Conservation (phyloP, 306 rosid species). For the Cicer bijugum region DNA sequence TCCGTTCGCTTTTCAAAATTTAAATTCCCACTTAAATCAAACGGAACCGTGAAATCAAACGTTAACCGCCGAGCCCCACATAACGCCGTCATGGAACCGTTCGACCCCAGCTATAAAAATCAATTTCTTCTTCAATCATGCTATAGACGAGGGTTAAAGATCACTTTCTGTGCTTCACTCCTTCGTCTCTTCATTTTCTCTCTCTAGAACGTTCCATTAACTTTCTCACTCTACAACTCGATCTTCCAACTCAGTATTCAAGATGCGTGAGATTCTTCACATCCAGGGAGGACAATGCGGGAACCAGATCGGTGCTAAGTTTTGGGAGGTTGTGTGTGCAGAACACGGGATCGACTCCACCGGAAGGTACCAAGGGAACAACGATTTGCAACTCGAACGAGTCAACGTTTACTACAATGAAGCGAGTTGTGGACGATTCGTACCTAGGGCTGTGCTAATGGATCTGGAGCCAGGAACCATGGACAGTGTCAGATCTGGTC, state of each 20-base stretch:
- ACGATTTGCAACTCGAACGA: constrained; percentile 59
- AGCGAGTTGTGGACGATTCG: constrained; percentile 66
- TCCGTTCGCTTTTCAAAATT: constrained; percentile 52
- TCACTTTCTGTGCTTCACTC: neutral
- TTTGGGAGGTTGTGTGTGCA: constrained; percentile 59
- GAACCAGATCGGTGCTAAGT: constrained; percentile 58
- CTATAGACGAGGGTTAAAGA: constrained; percentile 4
- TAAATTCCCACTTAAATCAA: constrained; percentile 54
- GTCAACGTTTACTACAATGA: constrained; percentile 68
- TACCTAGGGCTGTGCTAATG: constrained; percentile 56
- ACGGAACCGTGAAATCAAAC: constrained; percentile 47
- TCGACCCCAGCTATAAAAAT: constrained; percentile 47
- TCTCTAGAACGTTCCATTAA: neutral
- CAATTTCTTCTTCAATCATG: neutral
- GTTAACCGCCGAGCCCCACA: constrained; percentile 17
- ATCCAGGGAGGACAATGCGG: constrained; percentile 65
- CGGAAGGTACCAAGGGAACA: constrained; percentile 55
- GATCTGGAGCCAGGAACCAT: constrained; percentile 71
- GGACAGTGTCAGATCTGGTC: constrained; percentile 68
- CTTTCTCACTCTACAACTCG: constrained; percentile 29
- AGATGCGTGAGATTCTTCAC: constrained; percentile 69
- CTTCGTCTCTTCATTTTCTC: neutral
- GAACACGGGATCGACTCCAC: constrained; percentile 65
- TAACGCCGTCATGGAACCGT: constrained; percentile 49
- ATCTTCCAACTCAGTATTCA: constrained; percentile 29